Evolutionary conservation across 2,329 filamentous ascomycete genomes (phyloP).

Genomic region (Ilyonectria mors-panacis): DNA sequence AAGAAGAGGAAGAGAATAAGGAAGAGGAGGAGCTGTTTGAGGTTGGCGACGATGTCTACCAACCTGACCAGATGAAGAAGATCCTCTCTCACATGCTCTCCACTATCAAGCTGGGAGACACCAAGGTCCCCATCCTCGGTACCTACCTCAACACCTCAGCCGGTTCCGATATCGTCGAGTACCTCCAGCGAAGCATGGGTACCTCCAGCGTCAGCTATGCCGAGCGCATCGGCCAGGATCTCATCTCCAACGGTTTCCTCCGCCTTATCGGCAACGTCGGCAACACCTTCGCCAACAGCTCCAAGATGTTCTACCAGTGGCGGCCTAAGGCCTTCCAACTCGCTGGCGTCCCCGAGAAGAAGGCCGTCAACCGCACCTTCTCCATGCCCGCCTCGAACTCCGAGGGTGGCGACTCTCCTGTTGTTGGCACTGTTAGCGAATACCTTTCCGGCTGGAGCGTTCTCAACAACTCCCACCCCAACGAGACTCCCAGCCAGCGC

Average conservation of each 20-base stretch:
- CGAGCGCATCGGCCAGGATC: slow-evolving; percentile 94
- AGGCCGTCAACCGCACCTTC: slow-evolving; percentile 80
- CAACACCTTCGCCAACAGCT: slow-evolving; percentile 96
- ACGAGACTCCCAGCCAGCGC: slow-evolving; percentile 90
- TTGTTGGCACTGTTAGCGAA: slow-evolving; percentile 87
- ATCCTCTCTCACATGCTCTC: slow-evolving; percentile 89
- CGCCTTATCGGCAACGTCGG: slow-evolving; percentile 95
- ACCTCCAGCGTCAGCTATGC: slow-evolving; percentile 90
- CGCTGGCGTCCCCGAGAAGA: slow-evolving; percentile 91
- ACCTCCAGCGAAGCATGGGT: slow-evolving; percentile 89
- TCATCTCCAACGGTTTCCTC: slow-evolving; percentile 88
- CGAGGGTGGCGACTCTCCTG: slow-evolving; percentile 77
- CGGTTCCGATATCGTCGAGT: slow-evolving; percentile 95
- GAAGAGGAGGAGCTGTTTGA: slow-evolving; percentile 91
- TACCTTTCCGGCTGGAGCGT: slow-evolving; percentile 95
- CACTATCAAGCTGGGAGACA: slow-evolving; percentile 88
- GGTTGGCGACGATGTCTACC: slow-evolving; percentile 90
- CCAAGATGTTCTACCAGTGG: slow-evolving; percentile 98
- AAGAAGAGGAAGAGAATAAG: slow-evolving; percentile 72
- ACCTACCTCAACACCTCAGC: slow-evolving; percentile 94
- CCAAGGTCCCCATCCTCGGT: slow-evolving; percentile 95
- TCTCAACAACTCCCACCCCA: slow-evolving; percentile 85
- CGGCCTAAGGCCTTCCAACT: slow-evolving; percentile 91
- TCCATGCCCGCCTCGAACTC: slow-evolving; percentile 76
- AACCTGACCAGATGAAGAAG: slow-evolving; percentile 90